Conservation (phyloP, 1,284 basidiomycete genomes). For the Irpex lacteus region DNA sequence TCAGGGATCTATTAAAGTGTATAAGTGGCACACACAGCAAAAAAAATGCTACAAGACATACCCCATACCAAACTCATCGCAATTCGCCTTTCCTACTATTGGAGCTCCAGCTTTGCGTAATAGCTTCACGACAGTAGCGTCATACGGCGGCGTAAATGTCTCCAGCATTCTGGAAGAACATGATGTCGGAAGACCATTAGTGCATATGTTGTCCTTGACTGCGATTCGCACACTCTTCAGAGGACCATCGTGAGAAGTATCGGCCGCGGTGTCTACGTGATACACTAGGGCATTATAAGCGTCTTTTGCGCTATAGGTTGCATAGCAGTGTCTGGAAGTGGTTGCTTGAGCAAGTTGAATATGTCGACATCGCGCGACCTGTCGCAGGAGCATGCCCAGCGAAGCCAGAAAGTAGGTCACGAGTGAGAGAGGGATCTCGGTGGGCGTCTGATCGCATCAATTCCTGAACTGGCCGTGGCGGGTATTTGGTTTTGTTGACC, state of each 20-base stretch:
- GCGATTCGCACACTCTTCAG: constrained; percentile 54
- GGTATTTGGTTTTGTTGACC: constrained; percentile 16
- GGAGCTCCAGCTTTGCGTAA: constrained; percentile 67
- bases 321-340: not conserved
- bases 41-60: constrained; percentile 31
- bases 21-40: constrained; percentile 17
- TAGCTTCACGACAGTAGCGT: constrained; percentile 80
- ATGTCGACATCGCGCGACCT: not conserved
- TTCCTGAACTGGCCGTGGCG: not conserved
- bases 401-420: not conserved
- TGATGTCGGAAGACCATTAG: constrained; percentile 64
- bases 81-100: constrained; percentile 89
- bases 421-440: not conserved
- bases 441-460: not conserved
- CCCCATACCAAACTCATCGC: constrained; percentile 99
- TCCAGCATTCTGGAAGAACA: constrained; percentile 77
- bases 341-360: not conserved
- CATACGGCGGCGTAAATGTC: constrained; percentile 79
- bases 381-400: not conserved
- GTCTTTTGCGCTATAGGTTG: constrained; percentile 28
- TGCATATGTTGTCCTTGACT: constrained; percentile 88
- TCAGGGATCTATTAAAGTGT: constrained; percentile 57
- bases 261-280: constrained; percentile 9
- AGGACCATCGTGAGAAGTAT: constrained; percentile 17
- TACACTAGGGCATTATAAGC: constrained; percentile 53